Base-by-base conservation (phyloP, 345 rosid species). In the Lepidium aucheri region DNA sequence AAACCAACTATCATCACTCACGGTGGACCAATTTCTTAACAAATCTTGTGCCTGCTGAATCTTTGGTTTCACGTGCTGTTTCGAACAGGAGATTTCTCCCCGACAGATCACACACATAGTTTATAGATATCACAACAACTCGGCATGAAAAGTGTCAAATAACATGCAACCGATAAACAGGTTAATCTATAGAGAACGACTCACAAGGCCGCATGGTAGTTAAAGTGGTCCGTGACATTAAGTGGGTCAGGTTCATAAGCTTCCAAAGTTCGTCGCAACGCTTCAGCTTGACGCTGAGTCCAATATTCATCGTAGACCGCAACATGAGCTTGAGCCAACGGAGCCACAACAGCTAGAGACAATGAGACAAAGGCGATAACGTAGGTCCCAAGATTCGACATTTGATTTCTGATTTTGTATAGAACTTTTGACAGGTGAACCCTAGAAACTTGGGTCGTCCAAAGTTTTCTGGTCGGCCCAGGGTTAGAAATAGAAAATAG, bases 221-320 rank as follows among this genome's bases (percentile, higher is more conserved):
- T 86, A 18, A 88, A 66, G n/a, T 75, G 73, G 8, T 69, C 53
- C 18, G 85, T 84, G 70, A 82, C 82, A 13, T 73, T 69, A 32
- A 30, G 51, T 1, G 97, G 97, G 11, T 79, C 54, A 0, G 87
- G 87, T 8, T 68, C 34, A 53, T 75, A 90, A 3, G 92, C 54
- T 5, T 69, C 52, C 5, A 67, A 3, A 10, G 76, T 41, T 7
- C 67, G 64, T 12, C 52, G 62, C 9, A 32, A 10, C 9, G 95
- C 86, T 6, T 60, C 32, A 4, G 50, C 12, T 41, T 81, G 82
- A 11, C 76, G 76, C 28, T 68, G 55, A 54, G 42, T 67, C 97
- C 93, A 86, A 56, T 90, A 88, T 2, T 77, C 81, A 39, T 90
- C 95, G 20, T 38, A 73, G 17, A 67, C 73, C 0, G 60, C 77